Evolutionary conservation across 768 basidiomycete species (phyloP), one percentile per base, ranked within the genome.

Genomic region (Lactarius quietus): DNA sequence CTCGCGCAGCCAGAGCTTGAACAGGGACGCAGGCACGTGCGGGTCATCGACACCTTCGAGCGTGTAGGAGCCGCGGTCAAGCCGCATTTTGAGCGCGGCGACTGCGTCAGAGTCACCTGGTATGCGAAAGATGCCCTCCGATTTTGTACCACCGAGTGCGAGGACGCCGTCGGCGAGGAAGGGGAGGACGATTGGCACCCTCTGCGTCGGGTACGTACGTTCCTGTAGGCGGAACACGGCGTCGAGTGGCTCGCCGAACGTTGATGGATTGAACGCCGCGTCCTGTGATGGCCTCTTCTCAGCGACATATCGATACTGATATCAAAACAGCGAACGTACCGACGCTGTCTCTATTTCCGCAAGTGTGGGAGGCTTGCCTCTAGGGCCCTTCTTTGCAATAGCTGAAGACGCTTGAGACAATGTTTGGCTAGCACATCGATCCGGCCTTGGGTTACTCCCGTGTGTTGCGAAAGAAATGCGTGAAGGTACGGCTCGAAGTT

Each of bases 1-100:
- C 74, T 98, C 95, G 53, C 95, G 85, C 23, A 97, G 80, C 94
- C 94, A 98, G 8, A 95, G 82, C 77, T 98, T 97, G 76, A 96
- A 83, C 45, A 96, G 80, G 3, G 93, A 93, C 9, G 93, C 92
- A 3, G 92, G 86, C 56, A 95, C 88, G 71, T 95, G 89, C 0
- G 95, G 92, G 72, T 97, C 95, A 67, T 94, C 91, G 52, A 96
- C 86, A 38, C 88, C 88, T 67, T 95, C 92, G 66, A 95, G 81
- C 48, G 89, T 93, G 76, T 96, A 95, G 71, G 93, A 90, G 3
- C 93, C 95, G 69, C 88, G 84, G 74, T 96, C 93, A 63, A 98
- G 93, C 63, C 93, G 87, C 36, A 93, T 82, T 75, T 93, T 95
- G 70, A 98, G 82, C 58, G 92, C 89, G 1, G 92, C 89, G 51